These are phyloP conservation scores for Chamaenerion angustifolium DNA, from an alignment of 345 rosid species.

Conservation along the genomic window DNA sequence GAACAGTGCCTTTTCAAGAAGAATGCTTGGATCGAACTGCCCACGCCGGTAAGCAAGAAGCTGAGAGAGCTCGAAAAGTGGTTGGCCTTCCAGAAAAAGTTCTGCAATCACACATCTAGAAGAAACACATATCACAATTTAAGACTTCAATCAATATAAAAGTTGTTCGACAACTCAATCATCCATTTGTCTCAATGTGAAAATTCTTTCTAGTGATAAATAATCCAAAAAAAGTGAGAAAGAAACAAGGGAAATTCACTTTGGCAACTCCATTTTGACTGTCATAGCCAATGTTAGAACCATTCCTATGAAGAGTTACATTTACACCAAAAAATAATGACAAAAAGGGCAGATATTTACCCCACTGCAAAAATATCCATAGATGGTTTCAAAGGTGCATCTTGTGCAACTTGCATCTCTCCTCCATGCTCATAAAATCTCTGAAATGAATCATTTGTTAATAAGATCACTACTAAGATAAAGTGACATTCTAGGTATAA, in stretches of 20 bases:
- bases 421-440: constrained; percentile 99
- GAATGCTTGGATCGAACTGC: constrained; percentile 93
- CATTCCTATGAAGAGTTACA: no score
- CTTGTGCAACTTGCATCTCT: constrained; percentile 89
- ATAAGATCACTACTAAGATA: neutral
- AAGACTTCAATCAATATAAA: neutral
- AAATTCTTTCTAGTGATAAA: no score
- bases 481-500: neutral
- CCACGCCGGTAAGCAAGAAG: constrained; percentile 99
- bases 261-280: no score
- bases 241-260: no score
- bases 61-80: constrained; percentile 90
- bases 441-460: constrained; percentile 21
- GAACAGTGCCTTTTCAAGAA: constrained; percentile 67
- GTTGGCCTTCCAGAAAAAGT: constrained; percentile 96
- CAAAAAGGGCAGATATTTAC: constrained; percentile 29
- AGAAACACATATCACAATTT: neutral
- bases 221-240: no score
- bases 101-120: constrained; percentile 96
- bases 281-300: no score
- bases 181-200: no score
- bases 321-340: no score
- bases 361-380: constrained; percentile 99
- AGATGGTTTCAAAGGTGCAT: constrained; percentile 85
- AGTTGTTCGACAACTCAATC: neutral